These are phyloP conservation scores for Nitzschia palea DNA, from an alignment of 108 stramenopile genomes.

Conservation along the genomic window DNA sequence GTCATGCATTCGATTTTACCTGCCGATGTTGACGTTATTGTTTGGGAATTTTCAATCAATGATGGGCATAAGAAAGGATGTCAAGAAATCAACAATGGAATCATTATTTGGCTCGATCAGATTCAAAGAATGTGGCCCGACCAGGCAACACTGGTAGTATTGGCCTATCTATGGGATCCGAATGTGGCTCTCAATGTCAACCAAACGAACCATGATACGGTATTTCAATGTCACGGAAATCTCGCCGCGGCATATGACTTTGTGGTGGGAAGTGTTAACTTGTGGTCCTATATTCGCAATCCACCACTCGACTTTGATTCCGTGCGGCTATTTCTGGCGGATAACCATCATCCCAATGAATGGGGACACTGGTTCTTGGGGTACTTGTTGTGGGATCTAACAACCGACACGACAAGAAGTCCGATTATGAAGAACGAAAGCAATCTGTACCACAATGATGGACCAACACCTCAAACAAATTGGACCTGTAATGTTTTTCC, in stretches of 20 bases:
- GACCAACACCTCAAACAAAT: neutral
- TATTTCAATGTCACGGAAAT: neutral
- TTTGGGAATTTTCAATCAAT: neutral
- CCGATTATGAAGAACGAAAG: neutral
- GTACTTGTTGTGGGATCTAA: neutral
- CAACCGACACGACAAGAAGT: neutral
- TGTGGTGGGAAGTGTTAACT: neutral
- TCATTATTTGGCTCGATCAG: neutral
- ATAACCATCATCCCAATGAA: neutral
- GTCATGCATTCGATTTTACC: neutral
- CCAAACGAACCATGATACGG: neutral
- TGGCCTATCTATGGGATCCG: neutral
- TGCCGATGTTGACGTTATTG: neutral
- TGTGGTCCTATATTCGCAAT: neutral
- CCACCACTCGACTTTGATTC: too few species aligned
- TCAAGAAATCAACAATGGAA: slow-evolving; percentile 3
- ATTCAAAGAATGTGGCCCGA: too few species aligned
- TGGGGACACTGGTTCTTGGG: neutral
- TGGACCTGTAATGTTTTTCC: neutral
- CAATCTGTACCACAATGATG: neutral
- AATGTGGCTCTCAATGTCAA: too few species aligned
- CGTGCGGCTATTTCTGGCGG: too few species aligned
- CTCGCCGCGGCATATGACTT: neutral
- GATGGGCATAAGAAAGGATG: neutral
- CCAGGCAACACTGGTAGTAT: too few species aligned